phyloP scores from a whole-genome alignment of 2,329 filamentous ascomycete genomes.

The Gyromitra esculenta region DNA sequence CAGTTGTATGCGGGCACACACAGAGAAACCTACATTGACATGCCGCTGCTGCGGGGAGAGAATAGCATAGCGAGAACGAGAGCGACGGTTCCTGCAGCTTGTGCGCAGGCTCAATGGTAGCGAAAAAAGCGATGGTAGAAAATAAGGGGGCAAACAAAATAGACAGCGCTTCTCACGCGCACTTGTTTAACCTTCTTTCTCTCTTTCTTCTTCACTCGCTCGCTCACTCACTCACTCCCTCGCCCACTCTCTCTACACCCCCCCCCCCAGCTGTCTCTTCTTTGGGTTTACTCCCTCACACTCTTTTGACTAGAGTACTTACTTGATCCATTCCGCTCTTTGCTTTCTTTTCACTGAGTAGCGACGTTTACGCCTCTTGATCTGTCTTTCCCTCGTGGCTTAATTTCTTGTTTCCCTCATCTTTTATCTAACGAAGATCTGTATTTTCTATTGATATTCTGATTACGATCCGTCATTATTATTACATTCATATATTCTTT shows the following conservation, averaged over 20 bases:
- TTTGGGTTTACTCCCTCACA: conserved; percentile 36
- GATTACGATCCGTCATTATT: conserved; percentile 13
- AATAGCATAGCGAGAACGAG: conserved; percentile 5
- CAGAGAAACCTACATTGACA: conserved; percentile 5
- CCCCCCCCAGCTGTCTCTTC: conserved; percentile 17
- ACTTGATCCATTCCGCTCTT: conserved; percentile 31
- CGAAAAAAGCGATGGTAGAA: conserved; percentile 37
- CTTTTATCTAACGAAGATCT: conserved; percentile 23
- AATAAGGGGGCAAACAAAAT: conserved; percentile 48
- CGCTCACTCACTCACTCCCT: conserved; percentile 18
- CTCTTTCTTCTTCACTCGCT: conserved; percentile 4
- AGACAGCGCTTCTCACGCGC: conserved; percentile 41
- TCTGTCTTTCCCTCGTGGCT: conserved; percentile 25
- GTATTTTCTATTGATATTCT: conserved; percentile 31
- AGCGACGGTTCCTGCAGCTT: conserved; percentile 39
- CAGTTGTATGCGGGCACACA: conserved; percentile 25
- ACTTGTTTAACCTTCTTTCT: conserved; percentile 13
- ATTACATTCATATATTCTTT: conserved; percentile 17
- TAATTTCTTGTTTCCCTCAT: conserved; percentile 25
- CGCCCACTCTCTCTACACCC: background rate
- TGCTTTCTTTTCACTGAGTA: conserved; percentile 22
- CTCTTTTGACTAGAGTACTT: conserved; percentile 43
- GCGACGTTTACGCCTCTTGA: conserved; percentile 26
- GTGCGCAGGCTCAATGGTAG: conserved; percentile 14
- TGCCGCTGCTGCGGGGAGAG: conserved; percentile 12